Conservation (phyloP, 805 yeast genomes). For the Crinitomyces ghanaensis region DNA sequence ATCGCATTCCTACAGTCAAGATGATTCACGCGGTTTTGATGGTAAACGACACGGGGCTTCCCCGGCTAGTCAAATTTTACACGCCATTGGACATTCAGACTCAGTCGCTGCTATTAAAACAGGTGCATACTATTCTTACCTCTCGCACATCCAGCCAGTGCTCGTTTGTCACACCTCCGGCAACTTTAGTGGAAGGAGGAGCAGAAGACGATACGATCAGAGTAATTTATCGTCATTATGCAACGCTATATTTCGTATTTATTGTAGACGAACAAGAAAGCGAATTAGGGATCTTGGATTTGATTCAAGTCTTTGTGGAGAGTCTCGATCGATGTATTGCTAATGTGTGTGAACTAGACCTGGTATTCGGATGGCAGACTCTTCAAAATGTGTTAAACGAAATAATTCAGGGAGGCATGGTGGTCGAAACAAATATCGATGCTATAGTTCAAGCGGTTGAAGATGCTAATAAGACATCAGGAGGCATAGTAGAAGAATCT, state of each 20-base stretch:
- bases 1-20: too few relatives aligned
- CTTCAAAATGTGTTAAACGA: slow-evolving; percentile 76
- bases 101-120: slow-evolving; percentile 68
- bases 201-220: slow-evolving; percentile 60
- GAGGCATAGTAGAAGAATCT: slow-evolving; percentile 14
- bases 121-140: slow-evolving; percentile 68
- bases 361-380: slow-evolving; percentile 98
- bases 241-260: slow-evolving; percentile 91
- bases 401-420: slow-evolving; percentile 96
- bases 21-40: slow-evolving; percentile 6
- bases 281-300: slow-evolving; percentile 84
- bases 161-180: slow-evolving; percentile 83
- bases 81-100: slow-evolving; percentile 81
- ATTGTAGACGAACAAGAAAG: slow-evolving; percentile 93
- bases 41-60: slow-evolving; percentile 86
- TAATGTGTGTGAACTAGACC: slow-evolving; percentile 89
- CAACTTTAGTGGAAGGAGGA: slow-evolving; percentile 42
- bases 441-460: slow-evolving; percentile 58
- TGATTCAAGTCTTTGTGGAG: slow-evolving; percentile 95
- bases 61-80: slow-evolving; percentile 82
- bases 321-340: slow-evolving; percentile 85
- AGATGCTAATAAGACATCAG: slow-evolving; percentile 24
- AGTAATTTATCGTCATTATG: slow-evolving; percentile 88
- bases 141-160: slow-evolving; percentile 67
- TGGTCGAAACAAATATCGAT: slow-evolving; percentile 77